Percentiles rank a stretch among this genome's conserved stretches.
Conservation (phyloP, 352 stramenopile genomes). For the Phytophthora ramorum region DNA sequence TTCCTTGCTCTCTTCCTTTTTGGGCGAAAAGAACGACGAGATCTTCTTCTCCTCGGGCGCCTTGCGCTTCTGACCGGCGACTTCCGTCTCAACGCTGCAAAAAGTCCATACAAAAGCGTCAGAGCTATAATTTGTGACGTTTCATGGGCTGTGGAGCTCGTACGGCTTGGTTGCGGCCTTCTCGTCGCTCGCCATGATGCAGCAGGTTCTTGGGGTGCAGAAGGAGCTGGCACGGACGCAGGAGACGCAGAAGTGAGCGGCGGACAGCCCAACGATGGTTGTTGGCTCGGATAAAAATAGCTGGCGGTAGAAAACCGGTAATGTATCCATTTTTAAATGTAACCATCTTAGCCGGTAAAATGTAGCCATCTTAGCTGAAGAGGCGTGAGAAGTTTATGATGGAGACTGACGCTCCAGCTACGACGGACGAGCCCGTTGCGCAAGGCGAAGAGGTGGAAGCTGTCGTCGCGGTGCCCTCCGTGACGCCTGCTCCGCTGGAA, state of each 20-base stretch:
- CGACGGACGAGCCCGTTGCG: conserved; percentile 6
- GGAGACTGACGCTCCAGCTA: conserved; percentile 15
- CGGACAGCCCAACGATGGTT: too few relatives aligned
- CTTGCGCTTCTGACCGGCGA: conserved; percentile 52
- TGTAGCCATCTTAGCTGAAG: conserved; percentile 4
- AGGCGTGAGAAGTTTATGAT: conserved; percentile 9
- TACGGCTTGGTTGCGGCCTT: conserved; percentile 53
- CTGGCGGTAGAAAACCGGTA: neutral
- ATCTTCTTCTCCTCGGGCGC: conserved; percentile 41
- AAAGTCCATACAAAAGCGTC: neutral
- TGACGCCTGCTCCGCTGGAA: conserved; percentile 9
- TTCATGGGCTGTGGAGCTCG: neutral
- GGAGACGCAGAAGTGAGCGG: conserved; percentile 23
- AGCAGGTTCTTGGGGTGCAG: conserved; percentile 7
- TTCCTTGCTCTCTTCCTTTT: conserved; percentile 38
- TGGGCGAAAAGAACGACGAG: conserved; percentile 40
- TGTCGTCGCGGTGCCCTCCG: neutral
- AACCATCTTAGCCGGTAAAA: neutral
- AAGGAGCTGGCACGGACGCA: conserved; percentile 9
- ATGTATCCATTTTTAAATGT: neutral
- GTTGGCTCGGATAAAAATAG: neutral
- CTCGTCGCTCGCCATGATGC: conserved; percentile 45
- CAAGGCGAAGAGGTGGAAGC: neutral
- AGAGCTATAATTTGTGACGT: too few relatives aligned
- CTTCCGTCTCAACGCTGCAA: conserved; percentile 46